Conservation (phyloP, 768 basidiomycete genomes). For the Chiua virens region DNA sequence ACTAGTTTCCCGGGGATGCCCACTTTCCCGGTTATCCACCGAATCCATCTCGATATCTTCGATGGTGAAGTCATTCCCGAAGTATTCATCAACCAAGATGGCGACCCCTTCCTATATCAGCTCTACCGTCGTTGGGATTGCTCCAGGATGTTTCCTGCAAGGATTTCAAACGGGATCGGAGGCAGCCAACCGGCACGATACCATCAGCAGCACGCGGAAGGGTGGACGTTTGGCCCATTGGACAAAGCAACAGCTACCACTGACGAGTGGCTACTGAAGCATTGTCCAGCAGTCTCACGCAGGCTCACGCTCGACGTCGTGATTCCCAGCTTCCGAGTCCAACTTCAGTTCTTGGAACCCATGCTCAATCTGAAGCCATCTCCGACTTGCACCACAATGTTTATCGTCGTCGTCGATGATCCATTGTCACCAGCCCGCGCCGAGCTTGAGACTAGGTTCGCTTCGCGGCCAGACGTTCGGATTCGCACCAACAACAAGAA, state of each 20-base stretch:
- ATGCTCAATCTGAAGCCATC: conserved; percentile 49
- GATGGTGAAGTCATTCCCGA: conserved; percentile 49
- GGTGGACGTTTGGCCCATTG: conserved; percentile 52
- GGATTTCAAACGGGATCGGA: conserved; percentile 47
- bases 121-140: conserved; percentile 59
- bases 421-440: conserved; percentile 42
- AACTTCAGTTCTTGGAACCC: conserved; percentile 40
- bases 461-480: conserved; percentile 47
- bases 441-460: conserved; percentile 41
- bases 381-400: conserved; percentile 46
- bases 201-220: conserved; percentile 39
- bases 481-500: conserved; percentile 51
- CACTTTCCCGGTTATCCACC: conserved; percentile 58
- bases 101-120: conserved; percentile 58
- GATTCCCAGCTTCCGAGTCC: conserved; percentile 57
- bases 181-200: conserved; percentile 49
- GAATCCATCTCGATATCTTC: conserved; percentile 57
- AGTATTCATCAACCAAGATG: conserved; percentile 58
- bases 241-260: conserved; percentile 39
- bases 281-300: conserved; percentile 23
- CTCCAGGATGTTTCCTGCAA: conserved; percentile 43
- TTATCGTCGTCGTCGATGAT: conserved; percentile 58
- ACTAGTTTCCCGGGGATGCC: conserved; percentile 59
- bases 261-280: conserved; percentile 37
- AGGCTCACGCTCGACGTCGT: conserved; percentile 54